phyloP scores from a whole-genome alignment of 768 basidiomycete species.

The Rhodocollybia butyracea region DNA sequence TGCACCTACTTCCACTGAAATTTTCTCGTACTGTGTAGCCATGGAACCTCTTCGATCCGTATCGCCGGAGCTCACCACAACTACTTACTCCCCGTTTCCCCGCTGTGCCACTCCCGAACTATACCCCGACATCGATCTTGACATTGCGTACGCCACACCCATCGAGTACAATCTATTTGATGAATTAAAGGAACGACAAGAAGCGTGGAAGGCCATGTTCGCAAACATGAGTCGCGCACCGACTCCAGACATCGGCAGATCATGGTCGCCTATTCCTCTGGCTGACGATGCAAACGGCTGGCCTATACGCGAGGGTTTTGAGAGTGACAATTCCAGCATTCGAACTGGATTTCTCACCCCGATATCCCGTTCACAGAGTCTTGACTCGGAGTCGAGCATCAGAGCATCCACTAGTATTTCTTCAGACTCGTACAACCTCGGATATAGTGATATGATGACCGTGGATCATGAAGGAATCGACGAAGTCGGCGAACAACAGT shows the following conservation, averaged over 20 bases:
- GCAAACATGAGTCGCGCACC: background rate
- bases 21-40: too few relatives aligned
- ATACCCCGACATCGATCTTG: background rate
- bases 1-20: too few relatives aligned
- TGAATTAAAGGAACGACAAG: background rate
- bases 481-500: too few relatives aligned
- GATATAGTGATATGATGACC: too few relatives aligned
- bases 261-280: background rate
- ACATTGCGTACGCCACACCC: background rate
- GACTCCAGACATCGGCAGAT: background rate
- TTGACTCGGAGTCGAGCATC: background rate
- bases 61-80: too few relatives aligned
- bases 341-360: background rate
- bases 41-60: too few relatives aligned
- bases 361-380: background rate
- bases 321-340: too few relatives aligned
- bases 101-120: background rate
- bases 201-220: background rate
- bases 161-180: background rate
- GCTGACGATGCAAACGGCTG: background rate
- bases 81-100: background rate
- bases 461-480: too few relatives aligned
- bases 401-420: background rate
- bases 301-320: background rate
- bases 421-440: too few relatives aligned